Evolutionary conservation across 768 basidiomycete species (phyloP).

Genomic region (Rhodosporidiobolus sp.): DNA sequence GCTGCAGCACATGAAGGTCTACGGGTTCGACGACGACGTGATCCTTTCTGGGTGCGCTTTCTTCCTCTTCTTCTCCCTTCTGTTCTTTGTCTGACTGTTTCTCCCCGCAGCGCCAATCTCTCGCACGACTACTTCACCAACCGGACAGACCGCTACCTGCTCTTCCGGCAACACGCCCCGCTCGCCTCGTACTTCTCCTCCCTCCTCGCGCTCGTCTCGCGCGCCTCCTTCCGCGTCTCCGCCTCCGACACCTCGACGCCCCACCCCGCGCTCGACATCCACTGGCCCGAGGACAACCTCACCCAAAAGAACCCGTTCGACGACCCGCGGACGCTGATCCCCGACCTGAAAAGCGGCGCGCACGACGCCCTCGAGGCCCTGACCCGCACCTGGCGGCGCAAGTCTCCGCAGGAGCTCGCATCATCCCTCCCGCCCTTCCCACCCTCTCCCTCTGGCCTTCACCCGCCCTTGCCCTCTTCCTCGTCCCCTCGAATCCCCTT

Average conservation of each 20-base stretch:
- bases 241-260: constrained; percentile 26
- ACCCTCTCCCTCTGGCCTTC: constrained; percentile 3
- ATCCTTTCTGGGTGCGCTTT: constrained; percentile 80
- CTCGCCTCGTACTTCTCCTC: constrained; percentile 80
- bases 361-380: not conserved
- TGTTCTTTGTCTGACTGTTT: not conserved
- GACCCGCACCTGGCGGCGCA: not conserved
- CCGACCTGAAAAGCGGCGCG: not conserved
- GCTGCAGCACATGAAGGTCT: constrained; percentile 96
- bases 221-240: constrained; percentile 63
- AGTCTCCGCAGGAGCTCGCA: not conserved
- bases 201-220: constrained; percentile 65
- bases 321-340: not conserved
- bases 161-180: constrained; percentile 60
- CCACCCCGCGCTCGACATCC: constrained; percentile 17
- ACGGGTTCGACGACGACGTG: constrained; percentile 86
- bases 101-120: constrained; percentile 74
- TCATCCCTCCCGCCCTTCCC: constrained; percentile 5
- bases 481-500: constrained; percentile 49
- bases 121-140: constrained; percentile 90
- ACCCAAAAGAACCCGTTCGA: constrained; percentile 12
- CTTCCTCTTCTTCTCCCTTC: not conserved
- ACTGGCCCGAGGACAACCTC: constrained; percentile 20
- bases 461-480: not conserved
- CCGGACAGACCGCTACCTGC: constrained; percentile 89